A percentile compares a stretch with the other conserved stretches of the same genome.
Conservation (phyloP, 441 rosid genomes). For the Populus hybrid region DNA sequence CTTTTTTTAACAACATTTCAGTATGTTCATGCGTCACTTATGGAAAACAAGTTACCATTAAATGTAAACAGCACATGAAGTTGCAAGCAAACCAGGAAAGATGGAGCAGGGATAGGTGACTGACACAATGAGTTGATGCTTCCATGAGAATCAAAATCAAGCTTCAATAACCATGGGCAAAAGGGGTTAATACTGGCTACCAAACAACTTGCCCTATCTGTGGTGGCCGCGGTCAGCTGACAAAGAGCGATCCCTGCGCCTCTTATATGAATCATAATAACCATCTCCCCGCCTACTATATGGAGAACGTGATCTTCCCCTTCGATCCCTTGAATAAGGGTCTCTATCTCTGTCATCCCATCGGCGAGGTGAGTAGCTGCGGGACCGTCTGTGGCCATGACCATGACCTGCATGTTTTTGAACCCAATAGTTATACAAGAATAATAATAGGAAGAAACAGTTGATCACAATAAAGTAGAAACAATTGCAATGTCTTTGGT, state of each 20-base stretch:
- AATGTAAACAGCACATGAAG: background rate
- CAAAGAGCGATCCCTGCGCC: conserved; percentile 37
- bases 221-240: conserved; percentile 35
- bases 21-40: background rate
- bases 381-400: conserved; percentile 36
- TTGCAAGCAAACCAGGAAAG: conserved; percentile 5
- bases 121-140: background rate
- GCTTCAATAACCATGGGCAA: background rate
- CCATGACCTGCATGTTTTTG: conserved; percentile 30
- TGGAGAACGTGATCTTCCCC: conserved; percentile 53
- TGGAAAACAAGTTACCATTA: background rate
- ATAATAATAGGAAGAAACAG: background rate
- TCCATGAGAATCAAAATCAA: background rate
- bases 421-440: background rate
- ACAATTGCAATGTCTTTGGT: background rate
- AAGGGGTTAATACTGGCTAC: background rate
- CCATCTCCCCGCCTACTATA: conserved; percentile 29
- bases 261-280: conserved; percentile 32
- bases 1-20: too few relatives aligned
- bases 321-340: conserved; percentile 35
- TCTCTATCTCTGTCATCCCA: conserved; percentile 19
- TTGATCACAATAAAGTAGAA: background rate
- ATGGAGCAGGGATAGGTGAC: background rate
- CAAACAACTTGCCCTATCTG: conserved; percentile 17
- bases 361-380: conserved; percentile 44